Base-by-base conservation (phyloP, 2,329 filamentous ascomycete species). In the Hansfordia pulvinata region DNA sequence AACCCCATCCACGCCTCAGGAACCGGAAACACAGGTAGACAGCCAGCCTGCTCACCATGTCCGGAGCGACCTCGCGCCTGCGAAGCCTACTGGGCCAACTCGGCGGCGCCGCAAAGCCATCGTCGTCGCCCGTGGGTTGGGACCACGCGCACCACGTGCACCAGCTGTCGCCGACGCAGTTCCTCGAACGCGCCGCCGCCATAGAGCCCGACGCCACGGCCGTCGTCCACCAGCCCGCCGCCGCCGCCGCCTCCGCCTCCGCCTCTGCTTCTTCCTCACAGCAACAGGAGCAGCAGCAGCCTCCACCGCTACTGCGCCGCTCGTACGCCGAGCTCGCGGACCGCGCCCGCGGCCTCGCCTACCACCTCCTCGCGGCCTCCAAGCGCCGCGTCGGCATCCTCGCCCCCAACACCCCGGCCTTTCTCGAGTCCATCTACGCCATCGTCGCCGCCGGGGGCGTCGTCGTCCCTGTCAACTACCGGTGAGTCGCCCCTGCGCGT, bases 331-430 rank as follows among this genome's bases (percentile, higher is more conserved):
- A 90, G 43, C 74, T 85, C 32, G 81, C 90, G 10, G 82, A 93
- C 44, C 81, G 90, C 22, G 82, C 86, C 3, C 62, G 82, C 21
- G 90, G 88, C 1, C 59, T 98, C 11, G 86, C 85, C 10, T 96
- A 93, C 54, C 96, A 79, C 49, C 49, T 98, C 30, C 69, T 69
- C 39, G 82, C 81, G 49, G 71, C 81, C 44, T 65, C 69, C 4
- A 74, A 72, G 43, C 77, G 72, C 42, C 68, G 81, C 32, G 79
- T 96, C 5, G 90, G 90, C 6, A 76, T 98, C 25, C 62, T 98
- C 8, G 76, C 75, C 7, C 82, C 90, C 3, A 98, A 98, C 49
- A 98, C 90, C 1, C 90, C 90, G 0, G 86, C 86, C 0, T 96
- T 96, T 42, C 62, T 98, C 16, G 88, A 96, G 54, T 70, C 75